A percentile compares a stretch with the other conserved stretches of the same genome.
These are phyloP conservation scores for Aspergillus pseudoglaucus DNA, from an alignment of 2,329 filamentous ascomycete genomes.

Conservation along the genomic window DNA sequence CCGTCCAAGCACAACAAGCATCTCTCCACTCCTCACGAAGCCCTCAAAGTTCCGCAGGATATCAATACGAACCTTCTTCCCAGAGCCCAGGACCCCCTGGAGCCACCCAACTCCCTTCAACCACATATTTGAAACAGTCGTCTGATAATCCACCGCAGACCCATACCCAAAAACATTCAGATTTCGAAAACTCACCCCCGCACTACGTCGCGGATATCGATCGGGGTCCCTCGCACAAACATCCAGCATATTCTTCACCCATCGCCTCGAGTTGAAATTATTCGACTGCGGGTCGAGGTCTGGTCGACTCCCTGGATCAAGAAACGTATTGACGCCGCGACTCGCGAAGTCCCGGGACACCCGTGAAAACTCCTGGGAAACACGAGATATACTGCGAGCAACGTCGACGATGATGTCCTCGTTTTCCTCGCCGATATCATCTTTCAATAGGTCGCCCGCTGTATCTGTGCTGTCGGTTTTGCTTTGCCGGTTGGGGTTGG, in stretches of 20 bases:
- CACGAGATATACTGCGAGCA: slow-evolving; percentile 24
- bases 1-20: slow-evolving; percentile 49
- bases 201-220: slow-evolving; percentile 26
- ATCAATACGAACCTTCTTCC: slow-evolving; percentile 42
- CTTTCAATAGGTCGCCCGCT: slow-evolving; percentile 4
- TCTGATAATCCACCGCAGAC: slow-evolving; percentile 39
- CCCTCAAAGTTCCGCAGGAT: slow-evolving; percentile 61
- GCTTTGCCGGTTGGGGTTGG: slow-evolving; percentile 11
- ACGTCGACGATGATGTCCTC: slow-evolving; percentile 22
- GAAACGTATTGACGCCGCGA: slow-evolving; percentile 30
- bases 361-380: slow-evolving; percentile 18
- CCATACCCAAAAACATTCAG: slow-evolving; percentile 41
- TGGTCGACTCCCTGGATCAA: slow-evolving; percentile 26
- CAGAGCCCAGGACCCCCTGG: slow-evolving; percentile 21
- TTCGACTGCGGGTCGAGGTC: slow-evolving; percentile 37
- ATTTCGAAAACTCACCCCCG: slow-evolving; percentile 39
- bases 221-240: slow-evolving; percentile 26
- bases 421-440: slow-evolving; percentile 16
- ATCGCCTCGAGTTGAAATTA: slow-evolving; percentile 38
- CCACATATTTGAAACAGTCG: slow-evolving; percentile 38
- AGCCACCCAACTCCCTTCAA: slow-evolving; percentile 28
- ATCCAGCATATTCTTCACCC: slow-evolving; percentile 38
- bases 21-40: slow-evolving; percentile 49
- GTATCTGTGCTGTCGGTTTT: slow-evolving; percentile 5
- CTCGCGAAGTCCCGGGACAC: background rate